phyloP scores from a whole-genome alignment of 495 filamentous ascomycete genomes.

The Hypoxylon subgilvum region DNA sequence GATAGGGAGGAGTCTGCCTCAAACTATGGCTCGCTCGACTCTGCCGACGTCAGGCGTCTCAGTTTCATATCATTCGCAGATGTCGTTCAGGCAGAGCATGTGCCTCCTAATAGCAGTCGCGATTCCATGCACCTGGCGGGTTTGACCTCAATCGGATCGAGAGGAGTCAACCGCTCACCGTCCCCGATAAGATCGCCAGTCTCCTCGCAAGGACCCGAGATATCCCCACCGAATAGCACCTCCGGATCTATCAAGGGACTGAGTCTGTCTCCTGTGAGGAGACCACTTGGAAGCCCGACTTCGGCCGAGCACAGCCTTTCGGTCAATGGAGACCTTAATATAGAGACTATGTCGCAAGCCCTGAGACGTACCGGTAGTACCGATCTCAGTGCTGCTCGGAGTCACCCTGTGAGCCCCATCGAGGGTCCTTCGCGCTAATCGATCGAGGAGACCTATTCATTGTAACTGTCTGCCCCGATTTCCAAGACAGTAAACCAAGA shows the following conservation, averaged over 20 bases:
- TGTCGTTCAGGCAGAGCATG: slow-evolving; percentile 88
- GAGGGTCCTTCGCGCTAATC: slow-evolving; percentile 42
- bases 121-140: slow-evolving; percentile 67
- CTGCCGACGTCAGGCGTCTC: slow-evolving; percentile 76
- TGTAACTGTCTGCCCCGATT: background rate
- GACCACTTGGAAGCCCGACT: slow-evolving; percentile 57
- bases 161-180: slow-evolving; percentile 68
- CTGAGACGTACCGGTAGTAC: slow-evolving; percentile 80
- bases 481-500: background rate
- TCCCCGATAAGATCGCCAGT: slow-evolving; percentile 73
- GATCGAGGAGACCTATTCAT: background rate
- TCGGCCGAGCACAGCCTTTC: slow-evolving; percentile 43
- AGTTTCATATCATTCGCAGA: slow-evolving; percentile 96
- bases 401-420: slow-evolving; percentile 67
- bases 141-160: slow-evolving; percentile 57
- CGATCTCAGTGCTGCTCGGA: slow-evolving; percentile 69
- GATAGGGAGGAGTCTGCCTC: slow-evolving; percentile 59
- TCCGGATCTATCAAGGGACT: slow-evolving; percentile 68
- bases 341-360: slow-evolving; percentile 92
- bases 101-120: slow-evolving; percentile 56
- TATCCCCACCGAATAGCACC: slow-evolving; percentile 72
- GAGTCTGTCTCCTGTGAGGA: slow-evolving; percentile 64
- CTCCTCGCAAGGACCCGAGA: slow-evolving; percentile 66
- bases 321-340: slow-evolving; percentile 71
- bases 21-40: slow-evolving; percentile 75